Evolutionary conservation across 2,329 filamentous ascomycete genomes (phyloP), one percentile per base, ranked within the genome.

Genomic region (Scedosporium dehoogii): DNA sequence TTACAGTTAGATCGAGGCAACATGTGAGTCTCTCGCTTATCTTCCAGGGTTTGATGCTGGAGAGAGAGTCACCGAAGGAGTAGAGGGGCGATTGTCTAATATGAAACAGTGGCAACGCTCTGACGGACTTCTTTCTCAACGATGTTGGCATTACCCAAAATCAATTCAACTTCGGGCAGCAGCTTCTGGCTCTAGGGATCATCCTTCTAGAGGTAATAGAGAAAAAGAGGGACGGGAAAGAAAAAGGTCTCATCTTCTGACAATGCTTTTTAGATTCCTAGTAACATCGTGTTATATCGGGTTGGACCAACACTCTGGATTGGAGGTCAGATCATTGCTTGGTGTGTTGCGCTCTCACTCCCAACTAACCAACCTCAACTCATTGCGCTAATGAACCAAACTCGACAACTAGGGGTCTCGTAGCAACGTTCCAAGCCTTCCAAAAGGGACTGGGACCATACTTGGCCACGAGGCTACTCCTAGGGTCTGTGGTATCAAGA

Each of bases 101-200:
- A 48, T 7, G 16, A 21, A 56, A 12, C 23, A 58, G 56, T 38
- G 27, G 27, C 27, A 80, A 79, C 48, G 79, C 79, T 25, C 68
- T 82, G 55, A 81, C 79, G 6, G 71, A 72, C 1, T 78, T 79
- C 63, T 79, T 84, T 66, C 76, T 81, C 55, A 68, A 74, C 21
- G 81, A 83, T 66, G 74, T 83, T 21, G 70, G 73, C 16, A 76
- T 83, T 64, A 75, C 74, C 2, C 79, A 80, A 4, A 76, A 82
- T 63, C 76, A 82, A 64, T 77, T 81, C 69, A 83, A 83, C 58
- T 70, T 81, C 38, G 81, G 80, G 3, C 76, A 79, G 25, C 78
- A 81, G 63, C 71, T 83, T 63, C 71, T 83, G 1, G 81, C 78
- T 0, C 72, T 79, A 1, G 78, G 78, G 3, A 80, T 81, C 44